These are phyloP conservation scores for Tardiomyces blankii DNA, from an alignment of 1,139 yeast species.

Conservation along the genomic window DNA sequence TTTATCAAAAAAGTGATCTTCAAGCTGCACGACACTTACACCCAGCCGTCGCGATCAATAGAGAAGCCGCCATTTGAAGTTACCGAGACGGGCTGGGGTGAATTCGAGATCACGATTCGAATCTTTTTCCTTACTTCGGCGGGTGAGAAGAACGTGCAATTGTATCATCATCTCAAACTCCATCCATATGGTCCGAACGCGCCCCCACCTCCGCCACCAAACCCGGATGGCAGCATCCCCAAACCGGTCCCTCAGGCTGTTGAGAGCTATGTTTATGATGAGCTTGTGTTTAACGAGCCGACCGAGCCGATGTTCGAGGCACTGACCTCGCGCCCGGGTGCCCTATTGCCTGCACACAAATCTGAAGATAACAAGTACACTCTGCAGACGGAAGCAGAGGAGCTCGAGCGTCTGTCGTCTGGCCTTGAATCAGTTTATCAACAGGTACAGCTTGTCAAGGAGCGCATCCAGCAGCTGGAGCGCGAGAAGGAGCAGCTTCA, in stretches of 20 bases:
- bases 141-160: conserved; percentile 74
- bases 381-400: conserved; percentile 60
- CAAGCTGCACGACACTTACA: conserved; percentile 90
- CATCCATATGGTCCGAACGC: conserved; percentile 67
- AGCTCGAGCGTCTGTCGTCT: conserved; percentile 57
- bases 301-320: conserved; percentile 78
- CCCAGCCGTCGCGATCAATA: conserved; percentile 68
- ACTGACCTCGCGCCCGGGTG: conserved; percentile 66
- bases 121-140: conserved; percentile 78
- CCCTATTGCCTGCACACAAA: conserved; percentile 53
- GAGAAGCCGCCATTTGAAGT: conserved; percentile 91
- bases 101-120: conserved; percentile 83
- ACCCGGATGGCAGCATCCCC: conserved; percentile 10
- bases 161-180: conserved; percentile 80
- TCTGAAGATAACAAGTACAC: conserved; percentile 35
- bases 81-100: conserved; percentile 99
- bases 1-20: conserved; percentile 85
- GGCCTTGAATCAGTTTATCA: conserved; percentile 48
- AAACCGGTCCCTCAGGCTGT: conserved; percentile 27
- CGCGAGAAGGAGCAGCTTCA: conserved; percentile 10
- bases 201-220: conserved; percentile 3
- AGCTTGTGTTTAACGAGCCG: conserved; percentile 90
- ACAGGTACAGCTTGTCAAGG: conserved; percentile 25
- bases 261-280: conserved; percentile 74
- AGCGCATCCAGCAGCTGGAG: conserved; percentile 21